These are phyloP conservation scores for Torulaspora delbrueckii DNA, from an alignment of 805 yeast species.

Conservation along the genomic window DNA sequence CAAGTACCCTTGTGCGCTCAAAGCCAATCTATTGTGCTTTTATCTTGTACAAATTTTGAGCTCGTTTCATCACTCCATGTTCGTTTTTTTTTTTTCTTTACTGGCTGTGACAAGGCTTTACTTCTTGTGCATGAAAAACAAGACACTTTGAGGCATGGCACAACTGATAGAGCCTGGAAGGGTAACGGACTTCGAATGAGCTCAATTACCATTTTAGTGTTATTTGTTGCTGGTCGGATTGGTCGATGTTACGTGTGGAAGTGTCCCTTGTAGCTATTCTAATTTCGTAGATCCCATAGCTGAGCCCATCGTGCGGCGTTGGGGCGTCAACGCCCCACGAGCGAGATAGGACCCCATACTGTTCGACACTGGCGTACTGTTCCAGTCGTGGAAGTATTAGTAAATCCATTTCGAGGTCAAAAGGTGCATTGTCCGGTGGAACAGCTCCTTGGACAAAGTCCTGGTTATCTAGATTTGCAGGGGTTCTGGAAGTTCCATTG, in stretches of 20 bases:
- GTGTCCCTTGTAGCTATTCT: slow-evolving; percentile 28
- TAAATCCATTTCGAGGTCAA: slow-evolving; percentile 35
- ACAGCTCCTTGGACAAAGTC: slow-evolving; percentile 32
- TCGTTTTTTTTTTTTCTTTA: neutral
- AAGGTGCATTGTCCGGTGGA: slow-evolving; percentile 15
- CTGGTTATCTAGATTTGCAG: slow-evolving; percentile 38
- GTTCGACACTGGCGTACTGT: slow-evolving; percentile 58
- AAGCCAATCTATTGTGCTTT: neutral
- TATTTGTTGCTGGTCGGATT: slow-evolving; percentile 4
- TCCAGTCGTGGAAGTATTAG: slow-evolving; percentile 63
- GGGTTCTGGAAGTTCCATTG: slow-evolving; percentile 33
- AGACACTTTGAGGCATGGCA: neutral
- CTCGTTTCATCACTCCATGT: neutral
- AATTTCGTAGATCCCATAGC: slow-evolving; percentile 52
- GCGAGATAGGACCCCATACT: slow-evolving; percentile 70
- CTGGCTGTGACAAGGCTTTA: slow-evolving; percentile 3
- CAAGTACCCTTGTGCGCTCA: neutral
- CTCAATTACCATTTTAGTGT: slow-evolving; percentile 2
- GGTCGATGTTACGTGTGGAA: slow-evolving; percentile 19
- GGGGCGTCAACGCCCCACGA: slow-evolving; percentile 49
- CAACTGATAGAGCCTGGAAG: neutral
- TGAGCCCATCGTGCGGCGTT: slow-evolving; percentile 69
- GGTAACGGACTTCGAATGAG: neutral
- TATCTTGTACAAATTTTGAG: neutral
- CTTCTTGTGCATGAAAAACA: neutral